Evolutionary conservation across 495 filamentous ascomycete genomes (phyloP), one percentile per base, ranked within the genome.

Genomic region (Rhypophila decipiens): DNA sequence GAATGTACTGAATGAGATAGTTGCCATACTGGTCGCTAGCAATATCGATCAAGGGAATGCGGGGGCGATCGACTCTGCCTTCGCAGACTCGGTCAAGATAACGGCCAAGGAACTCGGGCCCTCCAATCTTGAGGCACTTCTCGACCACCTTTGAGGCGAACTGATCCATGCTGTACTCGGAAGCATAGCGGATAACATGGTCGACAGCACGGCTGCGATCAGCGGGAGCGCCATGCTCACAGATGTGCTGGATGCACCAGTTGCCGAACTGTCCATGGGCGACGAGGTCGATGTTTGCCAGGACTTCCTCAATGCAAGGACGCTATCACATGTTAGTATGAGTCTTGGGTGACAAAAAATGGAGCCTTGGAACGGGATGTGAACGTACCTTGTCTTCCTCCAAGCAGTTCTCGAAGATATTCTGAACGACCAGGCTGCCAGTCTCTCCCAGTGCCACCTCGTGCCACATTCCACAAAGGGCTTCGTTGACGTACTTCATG

Each of bases 241-340:
- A 98, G 61, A 98, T 90, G 67, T 98, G 93, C 66, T 98, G 93
- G 56, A 98, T 97, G 68, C 93, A 98, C 93, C 93, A 98, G 60
- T 98, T 98, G 40, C 93, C 93, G 62, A 97, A 98, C 60, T 98
- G 93, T n/a, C 93, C 93, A 65, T 95, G 93, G 38, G 93, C 85
- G 57, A 98, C 87, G 44, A 96, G 83, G 66, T 97, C 88, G 47
- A 97, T 94, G 62, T 89, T 95, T 27, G 76, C 82, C 22, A 98
- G 75, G 5, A 98, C 93, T 61, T 98, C 93, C 66, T 94, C 89
- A 58, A 98, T 95, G 60, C 93, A 96, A 36, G 88, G 88, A 51
- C 93, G 88, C 91, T 96, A 44, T 17, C 18, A 18, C 19, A 24
- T 36, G 37, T 45, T 80, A 76, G 73, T 50, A 57, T 55, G 50